Evolutionary conservation across 257 asterid genomes (phyloP).

Genomic region (Apocynum venetum): DNA sequence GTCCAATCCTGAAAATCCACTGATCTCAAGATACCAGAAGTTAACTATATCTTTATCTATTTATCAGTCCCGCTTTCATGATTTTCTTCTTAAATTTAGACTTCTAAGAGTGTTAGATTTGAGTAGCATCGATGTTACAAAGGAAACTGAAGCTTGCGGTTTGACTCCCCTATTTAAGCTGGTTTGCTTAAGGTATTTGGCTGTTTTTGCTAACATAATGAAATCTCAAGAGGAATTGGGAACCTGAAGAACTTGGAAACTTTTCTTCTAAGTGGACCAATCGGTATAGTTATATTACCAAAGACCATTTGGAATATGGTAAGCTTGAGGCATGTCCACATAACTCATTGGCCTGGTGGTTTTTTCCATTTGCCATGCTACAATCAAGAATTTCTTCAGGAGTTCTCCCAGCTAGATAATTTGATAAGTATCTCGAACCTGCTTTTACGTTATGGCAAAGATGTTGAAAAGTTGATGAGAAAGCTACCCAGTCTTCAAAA

Average conservation of each 20-base stretch:
- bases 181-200: not conserved
- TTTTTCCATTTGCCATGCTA: no score
- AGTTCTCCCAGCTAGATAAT: no score
- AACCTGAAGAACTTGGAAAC: conserved; percentile 9
- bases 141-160: not conserved
- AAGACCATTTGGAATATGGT: not conserved
- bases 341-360: not conserved
- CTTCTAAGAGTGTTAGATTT: conserved; percentile 8
- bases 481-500: not conserved
- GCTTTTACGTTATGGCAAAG: not conserved
- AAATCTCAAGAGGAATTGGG: not conserved
- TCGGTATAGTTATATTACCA: not conserved
- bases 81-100: not conserved
- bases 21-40: not conserved
- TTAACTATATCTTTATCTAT: not conserved
- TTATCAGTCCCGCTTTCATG: not conserved
- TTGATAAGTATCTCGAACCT: not conserved
- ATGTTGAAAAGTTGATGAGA: not conserved
- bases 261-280: not conserved
- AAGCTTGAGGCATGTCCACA: not conserved
- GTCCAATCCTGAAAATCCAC: not conserved
- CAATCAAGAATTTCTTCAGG: no score
- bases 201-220: not conserved
- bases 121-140: not conserved
- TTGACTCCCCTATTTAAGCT: no score